Evolutionary conservation across 495 filamentous ascomycete genomes (phyloP), one percentile per base, ranked within the genome.

Genomic region (Filosporella fistucella): DNA sequence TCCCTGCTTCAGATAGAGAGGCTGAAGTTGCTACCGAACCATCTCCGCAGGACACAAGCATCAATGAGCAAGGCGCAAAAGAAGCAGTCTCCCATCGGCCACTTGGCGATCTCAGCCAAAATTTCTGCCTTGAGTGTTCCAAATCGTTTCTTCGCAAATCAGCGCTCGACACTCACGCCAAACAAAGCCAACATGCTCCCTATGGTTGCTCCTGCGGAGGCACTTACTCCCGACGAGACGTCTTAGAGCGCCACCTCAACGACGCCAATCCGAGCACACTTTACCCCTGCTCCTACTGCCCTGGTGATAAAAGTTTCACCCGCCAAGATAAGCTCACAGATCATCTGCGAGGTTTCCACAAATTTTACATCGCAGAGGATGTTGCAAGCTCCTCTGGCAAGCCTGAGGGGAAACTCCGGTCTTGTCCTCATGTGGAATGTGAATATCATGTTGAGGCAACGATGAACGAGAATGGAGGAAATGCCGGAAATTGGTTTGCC

Each of bases 241-340:
- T 55, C 11, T 54, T 59, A 23, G 16, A 46, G 20, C 59, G 64
- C 2, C 67, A 70, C 36, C 44, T 55, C 21, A 29, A 49, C 1
- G 17, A 36, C 11, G 44, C 52, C 18, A 40, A 43, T 3, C 34
- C 11, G 5, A 33, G 16, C 25, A 34, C 39, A 1, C n/a, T n/a
- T n/a, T 62, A 52, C 41, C 55, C 59, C 7, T 71, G 66, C 34
- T 36, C 33, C 0, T 52, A 57, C 24, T 69, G 66, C 45, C 59
- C 59, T 25, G 67, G 61, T 21, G 56, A 45, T n/a, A 45, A 67
- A 13, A 61, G 56, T 13, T 69, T 71, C 43, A 58, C 53, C 17
- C 62, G 66, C 17, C 57, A 47, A 17, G 65, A 71, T 49, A 62
- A 71, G 42, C 53, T 68, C 4, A 41, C 49, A 11, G 63, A 69